Conservation (phyloP, 257 asterid genomes). For the Ilex aquifolium region DNA sequence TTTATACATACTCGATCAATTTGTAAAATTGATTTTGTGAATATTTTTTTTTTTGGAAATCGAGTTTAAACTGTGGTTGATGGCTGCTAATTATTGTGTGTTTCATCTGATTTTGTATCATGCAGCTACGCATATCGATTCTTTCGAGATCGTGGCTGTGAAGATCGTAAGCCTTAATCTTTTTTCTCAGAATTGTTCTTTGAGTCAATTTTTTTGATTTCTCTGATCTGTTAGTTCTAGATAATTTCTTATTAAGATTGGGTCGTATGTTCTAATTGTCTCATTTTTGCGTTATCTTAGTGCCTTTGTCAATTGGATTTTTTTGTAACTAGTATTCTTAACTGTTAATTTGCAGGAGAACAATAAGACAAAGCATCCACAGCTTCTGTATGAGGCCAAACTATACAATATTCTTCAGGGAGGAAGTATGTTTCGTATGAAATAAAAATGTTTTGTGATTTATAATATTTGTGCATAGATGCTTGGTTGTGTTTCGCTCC, state of each 20-base stretch:
- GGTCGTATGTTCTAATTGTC: background rate
- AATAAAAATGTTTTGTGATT: constrained; percentile 4
- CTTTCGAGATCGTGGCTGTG: constrained; percentile 88
- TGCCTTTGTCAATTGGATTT: too few species aligned
- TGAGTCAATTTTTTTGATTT: constrained; percentile 8
- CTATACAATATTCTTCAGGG: constrained; percentile 85
- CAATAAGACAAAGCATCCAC: constrained; percentile 89
- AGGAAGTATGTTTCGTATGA: constrained; percentile 60
- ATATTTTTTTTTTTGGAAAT: too few species aligned
- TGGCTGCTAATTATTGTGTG: background rate
- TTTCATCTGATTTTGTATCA: background rate
- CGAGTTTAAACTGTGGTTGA: too few species aligned
- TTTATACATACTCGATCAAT: background rate
- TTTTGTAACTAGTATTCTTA: too few species aligned
- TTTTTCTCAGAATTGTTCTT: background rate
- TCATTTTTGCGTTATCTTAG: background rate
- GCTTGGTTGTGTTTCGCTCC: constrained; percentile 3
- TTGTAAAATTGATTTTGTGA: constrained; percentile 1
- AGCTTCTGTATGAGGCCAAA: constrained; percentile 90
- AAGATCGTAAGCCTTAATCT: constrained; percentile 70
- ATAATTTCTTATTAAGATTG: background rate
- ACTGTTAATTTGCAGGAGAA: constrained; percentile 57
- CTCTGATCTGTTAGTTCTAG: background rate
- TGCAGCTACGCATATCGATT: constrained; percentile 90
- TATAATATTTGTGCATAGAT: background rate